These are phyloP conservation scores for Colletotrichum chlorophyti DNA, from an alignment of 2,329 filamentous ascomycete species.

Conservation along the genomic window DNA sequence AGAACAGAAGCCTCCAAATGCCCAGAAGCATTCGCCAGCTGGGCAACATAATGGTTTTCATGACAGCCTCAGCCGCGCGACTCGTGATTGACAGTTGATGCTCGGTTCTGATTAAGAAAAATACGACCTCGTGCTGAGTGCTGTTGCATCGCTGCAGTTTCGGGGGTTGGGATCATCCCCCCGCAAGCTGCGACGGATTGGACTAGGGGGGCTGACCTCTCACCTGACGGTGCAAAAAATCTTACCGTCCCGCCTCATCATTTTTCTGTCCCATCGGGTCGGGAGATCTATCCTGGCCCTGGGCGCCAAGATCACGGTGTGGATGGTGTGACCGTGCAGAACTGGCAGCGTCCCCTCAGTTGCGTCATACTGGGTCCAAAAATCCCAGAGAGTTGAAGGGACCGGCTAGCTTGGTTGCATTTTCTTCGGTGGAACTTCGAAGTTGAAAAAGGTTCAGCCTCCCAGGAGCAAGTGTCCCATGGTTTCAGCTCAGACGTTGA, in stretches of 20 bases:
- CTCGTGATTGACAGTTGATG: too few relatives aligned
- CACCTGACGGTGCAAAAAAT: slow-evolving; percentile 27
- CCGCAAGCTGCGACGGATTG: slow-evolving; percentile 18
- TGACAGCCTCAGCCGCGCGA: too few relatives aligned
- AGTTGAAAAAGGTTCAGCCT: slow-evolving; percentile 22
- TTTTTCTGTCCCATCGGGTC: slow-evolving; percentile 14
- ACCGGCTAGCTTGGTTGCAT: slow-evolving; percentile 5
- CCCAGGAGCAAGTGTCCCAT: slow-evolving; percentile 20
- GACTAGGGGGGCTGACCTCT: slow-evolving; percentile 9
- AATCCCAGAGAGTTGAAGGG: neutral
- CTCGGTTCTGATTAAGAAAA: too few relatives aligned
- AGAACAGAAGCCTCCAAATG: neutral
- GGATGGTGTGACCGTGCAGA: slow-evolving; percentile 25
- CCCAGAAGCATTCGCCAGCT: neutral
- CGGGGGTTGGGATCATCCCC: slow-evolving; percentile 21
- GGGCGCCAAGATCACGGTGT: slow-evolving; percentile 23
- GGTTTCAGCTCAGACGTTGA: slow-evolving; percentile 3
- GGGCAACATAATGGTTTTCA: too few relatives aligned
- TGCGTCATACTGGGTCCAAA: slow-evolving; percentile 25
- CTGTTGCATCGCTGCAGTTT: slow-evolving; percentile 6
- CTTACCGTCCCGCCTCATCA: slow-evolving; percentile 29
- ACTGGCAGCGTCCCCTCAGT: slow-evolving; percentile 24
- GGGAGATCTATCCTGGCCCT: slow-evolving; percentile 27
- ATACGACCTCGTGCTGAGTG: neutral
- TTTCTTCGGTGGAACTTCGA: neutral